Evolutionary conservation across 768 basidiomycete species (phyloP).

Genomic region (Russula lepida): DNA sequence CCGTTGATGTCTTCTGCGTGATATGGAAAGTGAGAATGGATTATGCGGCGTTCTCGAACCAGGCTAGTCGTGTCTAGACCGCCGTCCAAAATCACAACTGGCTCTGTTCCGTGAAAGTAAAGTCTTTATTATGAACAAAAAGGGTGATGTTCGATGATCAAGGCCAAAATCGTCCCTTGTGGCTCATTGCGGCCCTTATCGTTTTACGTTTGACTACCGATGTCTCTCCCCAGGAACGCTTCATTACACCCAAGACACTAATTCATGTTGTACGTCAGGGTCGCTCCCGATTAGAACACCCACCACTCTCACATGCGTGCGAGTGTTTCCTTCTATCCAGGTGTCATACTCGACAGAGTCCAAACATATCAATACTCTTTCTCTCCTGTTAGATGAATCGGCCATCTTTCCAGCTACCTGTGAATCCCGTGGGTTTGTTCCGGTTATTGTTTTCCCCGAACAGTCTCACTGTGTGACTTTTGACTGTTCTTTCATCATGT

Average conservation of each 20-base stretch:
- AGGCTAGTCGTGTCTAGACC: not conserved
- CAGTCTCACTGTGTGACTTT: not conserved
- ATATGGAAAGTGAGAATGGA: not conserved
- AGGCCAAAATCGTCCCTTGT: not conserved
- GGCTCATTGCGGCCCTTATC: not conserved
- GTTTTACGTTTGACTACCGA: slow-evolving; percentile 9
- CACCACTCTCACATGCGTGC: not conserved
- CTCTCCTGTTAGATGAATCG: not conserved
- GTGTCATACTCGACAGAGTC: not conserved
- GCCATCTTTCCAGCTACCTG: not conserved
- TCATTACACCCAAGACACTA: not conserved
- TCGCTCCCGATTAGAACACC: not conserved
- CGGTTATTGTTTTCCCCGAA: not conserved
- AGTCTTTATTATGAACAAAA: too few relatives aligned
- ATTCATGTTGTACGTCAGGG: not conserved
- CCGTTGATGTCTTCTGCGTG: not conserved
- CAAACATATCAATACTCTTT: not conserved
- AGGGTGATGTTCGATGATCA: not conserved
- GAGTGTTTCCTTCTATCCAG: not conserved
- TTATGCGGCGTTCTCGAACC: not conserved
- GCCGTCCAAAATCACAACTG: not conserved
- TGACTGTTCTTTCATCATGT: not conserved
- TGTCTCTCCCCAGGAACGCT: not conserved
- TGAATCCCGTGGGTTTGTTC: not conserved
- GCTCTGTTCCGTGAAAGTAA: not conserved